phyloP scores from a whole-genome alignment of 2,329 filamentous ascomycete genomes.

The Apiospora arundinis region DNA sequence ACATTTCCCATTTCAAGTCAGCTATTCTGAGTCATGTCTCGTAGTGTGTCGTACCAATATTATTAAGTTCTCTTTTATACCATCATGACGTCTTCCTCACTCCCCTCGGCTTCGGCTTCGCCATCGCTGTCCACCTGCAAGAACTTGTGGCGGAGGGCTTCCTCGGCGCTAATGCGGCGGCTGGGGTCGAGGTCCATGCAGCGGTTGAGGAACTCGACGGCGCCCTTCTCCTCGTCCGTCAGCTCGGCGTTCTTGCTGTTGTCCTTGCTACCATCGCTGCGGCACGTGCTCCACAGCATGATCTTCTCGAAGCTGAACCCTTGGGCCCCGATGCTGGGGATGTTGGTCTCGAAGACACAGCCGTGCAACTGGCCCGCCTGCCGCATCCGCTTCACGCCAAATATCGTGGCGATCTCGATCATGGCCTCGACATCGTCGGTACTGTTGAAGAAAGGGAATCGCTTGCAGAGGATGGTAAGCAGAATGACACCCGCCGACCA shows the following conservation, averaged over 20 bases:
- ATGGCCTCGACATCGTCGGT: constrained; percentile 98
- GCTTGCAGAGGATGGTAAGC: constrained; percentile 87
- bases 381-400: constrained; percentile 85
- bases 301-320: constrained; percentile 94
- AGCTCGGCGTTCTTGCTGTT: constrained; percentile 59
- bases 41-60: constrained; percentile 7
- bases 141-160: constrained; percentile 78
- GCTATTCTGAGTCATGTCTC: constrained; percentile 6
- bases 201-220: constrained; percentile 72
- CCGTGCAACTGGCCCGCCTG: constrained; percentile 83
- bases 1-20: constrained; percentile 4
- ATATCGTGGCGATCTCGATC: constrained; percentile 96
- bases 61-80: constrained; percentile 27
- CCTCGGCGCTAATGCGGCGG: constrained; percentile 74
- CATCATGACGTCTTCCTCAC: constrained; percentile 62
- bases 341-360: constrained; percentile 88
- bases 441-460: constrained; percentile 98
- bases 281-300: constrained; percentile 90
- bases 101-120: constrained; percentile 35
- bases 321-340: constrained; percentile 85
- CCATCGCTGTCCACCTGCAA: constrained; percentile 49
- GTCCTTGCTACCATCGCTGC: constrained; percentile 65
- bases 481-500: constrained; percentile 98
- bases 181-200: constrained; percentile 80
- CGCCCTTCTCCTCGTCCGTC: constrained; percentile 71